Base-by-base conservation (phyloP, 2,329 filamentous ascomycete species). In the Arthrobotrys sphaeroides region DNA sequence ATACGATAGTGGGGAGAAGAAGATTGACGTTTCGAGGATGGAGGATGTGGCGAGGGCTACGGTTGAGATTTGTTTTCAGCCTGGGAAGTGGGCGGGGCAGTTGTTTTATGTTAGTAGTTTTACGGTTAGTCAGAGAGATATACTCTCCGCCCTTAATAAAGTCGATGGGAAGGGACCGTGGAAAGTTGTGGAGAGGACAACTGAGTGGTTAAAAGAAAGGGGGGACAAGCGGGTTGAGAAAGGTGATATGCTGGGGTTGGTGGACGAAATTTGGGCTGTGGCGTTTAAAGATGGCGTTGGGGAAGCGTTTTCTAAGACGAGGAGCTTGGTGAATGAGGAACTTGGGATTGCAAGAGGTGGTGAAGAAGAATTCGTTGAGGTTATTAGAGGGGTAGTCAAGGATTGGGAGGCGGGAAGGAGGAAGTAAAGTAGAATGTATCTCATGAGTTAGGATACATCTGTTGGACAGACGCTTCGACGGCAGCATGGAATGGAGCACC, bases 211-310 rank as follows among this genome's bases (percentile, higher is more conserved):
- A 13, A 38, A 68, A 22, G 42, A 59, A 13, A 36, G 28, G 7
- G 64, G 51, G 3, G 28, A 60, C 38, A 51, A 42, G 40, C 47
- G 43, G 13, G 28, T 60, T 16, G 40, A n/a, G 16, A 16, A 49
- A 13, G 64, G 64, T 6, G 40, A 68, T 49, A 45, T 43, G 43
- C 24, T 40, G 22, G 51, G 65, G 9, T 24, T 69, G 3, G 53
- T 61, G 7, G 65, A 69, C 53, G 65, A 69, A 33, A 43, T 61
- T 61, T 69, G 65, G 65, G 51, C 53, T 5, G 43, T 69, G 12
- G 24, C 26, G 12, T 60, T 68, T 51, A 18, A 28, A 7, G 28
- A 60, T 13, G 64, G 53, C 4, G 28, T 45, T 3, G 49, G 40
- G 5, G 51, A 47, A 16, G 28, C 64, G 16, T 68, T 68, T 55